These are phyloP conservation scores for Nicotiana knightiana DNA, from an alignment of 257 asterid species.

Conservation along the genomic window DNA sequence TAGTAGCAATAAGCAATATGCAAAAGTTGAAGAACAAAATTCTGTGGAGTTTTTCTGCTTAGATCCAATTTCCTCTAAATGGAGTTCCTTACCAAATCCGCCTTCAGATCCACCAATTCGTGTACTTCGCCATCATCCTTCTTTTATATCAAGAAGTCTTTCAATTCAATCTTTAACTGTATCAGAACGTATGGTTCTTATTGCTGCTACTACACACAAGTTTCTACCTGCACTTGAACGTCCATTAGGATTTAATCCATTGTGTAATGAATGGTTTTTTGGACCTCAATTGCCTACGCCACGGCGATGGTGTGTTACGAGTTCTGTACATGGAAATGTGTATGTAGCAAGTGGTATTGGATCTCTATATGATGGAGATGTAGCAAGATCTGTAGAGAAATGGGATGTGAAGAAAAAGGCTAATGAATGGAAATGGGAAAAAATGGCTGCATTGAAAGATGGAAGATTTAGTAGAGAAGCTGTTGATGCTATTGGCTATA, in stretches of 20 bases:
- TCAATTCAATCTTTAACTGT: conserved; percentile 51
- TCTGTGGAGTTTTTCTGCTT: conserved; percentile 39
- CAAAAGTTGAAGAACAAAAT: background rate
- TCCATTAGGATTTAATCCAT: conserved; percentile 57
- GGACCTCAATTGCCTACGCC: conserved; percentile 57
- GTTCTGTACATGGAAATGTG: conserved; percentile 25
- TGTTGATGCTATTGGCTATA: conserved; percentile 48
- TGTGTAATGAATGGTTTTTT: conserved; percentile 37
- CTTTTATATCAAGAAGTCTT: conserved; percentile 58
- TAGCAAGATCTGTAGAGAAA: conserved; percentile 58
- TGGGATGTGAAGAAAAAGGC: conserved; percentile 45
- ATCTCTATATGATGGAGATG: conserved; percentile 31
- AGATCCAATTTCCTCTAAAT: conserved; percentile 52
- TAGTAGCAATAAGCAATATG: background rate
- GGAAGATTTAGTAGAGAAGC: conserved; percentile 74
- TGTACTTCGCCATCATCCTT: conserved; percentile 49
- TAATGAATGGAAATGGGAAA: conserved; percentile 49
- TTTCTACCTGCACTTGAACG: conserved; percentile 48
- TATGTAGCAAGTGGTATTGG: conserved; percentile 63
- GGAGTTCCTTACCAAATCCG: conserved; percentile 53
- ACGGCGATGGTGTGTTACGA: conserved; percentile 66
- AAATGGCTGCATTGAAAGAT: conserved; percentile 32
- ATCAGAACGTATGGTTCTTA: conserved; percentile 30
- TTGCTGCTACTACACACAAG: conserved; percentile 46
- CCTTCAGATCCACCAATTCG: conserved; percentile 31